Evolutionary conservation across 2,329 filamentous ascomycete species (phyloP), one percentile per base, ranked within the genome.

Genomic region (Fusarium sarcochroum): DNA sequence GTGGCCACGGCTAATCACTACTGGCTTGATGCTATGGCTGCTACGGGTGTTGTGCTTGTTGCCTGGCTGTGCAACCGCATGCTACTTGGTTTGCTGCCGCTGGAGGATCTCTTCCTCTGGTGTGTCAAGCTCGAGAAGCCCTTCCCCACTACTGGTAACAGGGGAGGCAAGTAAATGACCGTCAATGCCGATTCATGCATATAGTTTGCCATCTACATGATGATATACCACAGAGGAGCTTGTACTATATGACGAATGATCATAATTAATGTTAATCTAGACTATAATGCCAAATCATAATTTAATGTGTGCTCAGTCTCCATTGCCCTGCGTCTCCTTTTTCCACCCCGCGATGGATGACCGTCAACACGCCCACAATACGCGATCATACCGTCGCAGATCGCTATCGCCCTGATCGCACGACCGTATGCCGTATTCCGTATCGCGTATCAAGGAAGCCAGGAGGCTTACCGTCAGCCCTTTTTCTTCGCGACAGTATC

Each of bases 71-170:
- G 79, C 61, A 86, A 86, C 68, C 77, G 81, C 17, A 74, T 81
- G 15, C 71, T 92, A 53, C 75, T 91, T 60, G 90, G 89, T 62
- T 76, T 92, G 62, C 71, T 91, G 32, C 85, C 85, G 0, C 56
- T 92, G 9, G 90, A 92, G 74, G 90, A 92, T 72, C 89, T 87
- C 76, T 87, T 91, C 71, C 79, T 91, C 32, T 90, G 85, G 84
- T 78, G 83, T 9, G 80, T 90, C 68, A 82, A 87, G 56, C 84
- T 92, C 37, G 86, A 91, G 73, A 92, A 91, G 78, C 89, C 89
- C 0, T 80, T 81, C 11, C 87, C 86, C 3, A 87, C 81, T 1
- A 82, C 81, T 3, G 81, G 79, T 13, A 63, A 71, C 32, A 41
- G 70, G 15, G 65, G 53, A 55, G 61, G 61, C 20, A 64, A 64